Evolutionary conservation across 2,329 filamentous ascomycete species (phyloP), one percentile per base, ranked within the genome.

Genomic region (Talaromyces albobiverticillius): DNA sequence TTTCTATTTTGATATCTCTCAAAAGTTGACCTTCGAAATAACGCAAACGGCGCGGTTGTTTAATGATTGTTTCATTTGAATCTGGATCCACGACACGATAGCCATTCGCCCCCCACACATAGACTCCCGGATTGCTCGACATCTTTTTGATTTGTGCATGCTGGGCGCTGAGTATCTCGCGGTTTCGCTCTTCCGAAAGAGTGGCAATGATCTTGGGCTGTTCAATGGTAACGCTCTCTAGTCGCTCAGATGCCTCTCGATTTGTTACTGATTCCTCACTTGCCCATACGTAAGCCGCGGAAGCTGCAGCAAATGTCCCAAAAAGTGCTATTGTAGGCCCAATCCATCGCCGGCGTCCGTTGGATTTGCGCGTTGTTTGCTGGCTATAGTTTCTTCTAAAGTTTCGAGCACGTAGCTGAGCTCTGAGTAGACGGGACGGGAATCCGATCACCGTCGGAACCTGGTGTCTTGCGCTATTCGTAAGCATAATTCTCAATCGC

Each of bases 21-120:
- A 99, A 77, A 14, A 96, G 71, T 70, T 90, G 83, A 26, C 87
- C 88, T 65, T 97, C 86, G 65, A 99, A 97, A 71, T 86, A 94
- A 0, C 81, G 62, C 64, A 97, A 84, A 56, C 91, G 82, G 55
- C 87, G 79, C 13, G 94, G 92, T 1, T 82, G 84, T 74, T 95
- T 96, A 68, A 97, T 79, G 58, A 86, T 82, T 26, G 77, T 76
- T 52, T 96, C 91, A 49, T 87, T 81, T 8, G 88, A 93, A 59
- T 88, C 85, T 1, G 92, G 91, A 40, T 92, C 91, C 34, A 89
- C 89, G n/a, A 96, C 92, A 62, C 82, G 82, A 57, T 91, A 90
- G 14, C 78, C 77, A 64, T 99, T 99, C 16, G 88, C 90, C 0
- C 94, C 94, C 93, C 94, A 99, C 4, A 88, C 85, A 72, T 95